Evolutionary conservation across 257 asterid species (phyloP), one percentile per base, ranked within the genome.

Genomic region (Paulownia fortunei): DNA sequence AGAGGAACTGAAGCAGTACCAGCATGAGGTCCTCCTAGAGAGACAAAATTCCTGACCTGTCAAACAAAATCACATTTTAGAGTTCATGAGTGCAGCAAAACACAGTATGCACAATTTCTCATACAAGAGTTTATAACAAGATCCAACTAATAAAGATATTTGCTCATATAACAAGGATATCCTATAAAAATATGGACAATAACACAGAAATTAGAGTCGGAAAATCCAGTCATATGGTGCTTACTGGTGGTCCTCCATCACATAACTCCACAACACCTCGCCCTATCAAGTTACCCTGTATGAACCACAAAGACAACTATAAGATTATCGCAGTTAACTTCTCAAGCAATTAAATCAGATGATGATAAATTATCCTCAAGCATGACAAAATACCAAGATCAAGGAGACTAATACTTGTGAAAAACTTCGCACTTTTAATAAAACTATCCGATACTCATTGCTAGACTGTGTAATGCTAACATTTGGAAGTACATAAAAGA

Each of bases 1-100:
- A 95, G 88, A 76, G 99, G 99, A 85, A 93, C 97, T 36, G 99
- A 95, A 82, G 99, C 99, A 76, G 97, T 95, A 67, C 99, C 99
- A 24, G 98, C 97, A 86, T 95, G 99, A 71, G 99, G 99, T 67
- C 99, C 98, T 74, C 97, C 99, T 10, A 94, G 82, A 78, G 98
- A 91, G 55, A 92, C 79, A 26, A 90, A 90, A 75, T 95, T 95
- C 85, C 89, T 91, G 21, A 95, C 97, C 99, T 93, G 86, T 74
- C 70, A 66, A 7, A n/a, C 13, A 26, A 44, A 46, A 36, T 4
- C 64, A 49, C 34, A 54, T 21, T 49, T n/a, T 8, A 55, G 49
- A 26, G 60, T 51, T 80, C 64, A 54, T 51, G 9, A 63, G 49
- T 16, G 52, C 76, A 82, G 51, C 64, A 64, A 78, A 72, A 51